Evolutionary conservation across 2,329 filamentous ascomycete species (phyloP).

Genomic region (Hymenoscyphus albidus): DNA sequence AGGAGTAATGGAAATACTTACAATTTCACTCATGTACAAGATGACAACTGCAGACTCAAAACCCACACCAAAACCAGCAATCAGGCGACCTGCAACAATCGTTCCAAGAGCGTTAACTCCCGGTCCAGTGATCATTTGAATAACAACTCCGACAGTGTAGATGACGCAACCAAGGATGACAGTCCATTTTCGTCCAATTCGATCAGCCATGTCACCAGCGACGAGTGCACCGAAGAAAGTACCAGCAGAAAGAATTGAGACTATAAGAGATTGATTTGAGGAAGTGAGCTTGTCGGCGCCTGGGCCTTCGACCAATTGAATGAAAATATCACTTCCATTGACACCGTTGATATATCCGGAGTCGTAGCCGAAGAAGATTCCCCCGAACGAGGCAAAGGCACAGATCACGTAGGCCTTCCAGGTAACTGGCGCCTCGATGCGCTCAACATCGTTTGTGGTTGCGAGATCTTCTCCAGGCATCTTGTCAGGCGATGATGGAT

Average conservation of each 20-base stretch:
- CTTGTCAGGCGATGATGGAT: not conserved
- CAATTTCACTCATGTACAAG: conserved; percentile 66
- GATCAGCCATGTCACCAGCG: conserved; percentile 65
- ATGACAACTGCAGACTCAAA: conserved; percentile 78
- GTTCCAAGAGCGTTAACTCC: conserved; percentile 40
- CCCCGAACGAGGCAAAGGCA: conserved; percentile 66
- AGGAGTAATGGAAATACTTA: not conserved
- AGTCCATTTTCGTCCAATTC: conserved; percentile 67
- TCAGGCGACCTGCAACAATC: conserved; percentile 57
- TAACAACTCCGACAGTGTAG: conserved; percentile 62
- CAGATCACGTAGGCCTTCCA: conserved; percentile 65
- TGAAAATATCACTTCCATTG: conserved; percentile 52
- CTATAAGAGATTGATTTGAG: conserved; percentile 25
- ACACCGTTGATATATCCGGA: conserved; percentile 71
- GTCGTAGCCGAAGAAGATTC: conserved; percentile 59
- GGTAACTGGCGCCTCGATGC: conserved; percentile 64
- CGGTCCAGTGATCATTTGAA: conserved; percentile 57
- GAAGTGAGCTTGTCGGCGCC: conserved; percentile 54
- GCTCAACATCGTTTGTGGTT: conserved; percentile 46
- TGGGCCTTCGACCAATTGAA: conserved; percentile 28
- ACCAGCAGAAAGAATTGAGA: conserved; percentile 61
- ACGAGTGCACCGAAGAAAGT: conserved; percentile 79
- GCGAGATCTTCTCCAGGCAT: not conserved
- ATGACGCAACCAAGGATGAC: conserved; percentile 61
- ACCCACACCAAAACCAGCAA: conserved; percentile 74